These are phyloP conservation scores for Penicillium manginii DNA, from an alignment of 495 filamentous ascomycete genomes.

Conservation along the genomic window DNA sequence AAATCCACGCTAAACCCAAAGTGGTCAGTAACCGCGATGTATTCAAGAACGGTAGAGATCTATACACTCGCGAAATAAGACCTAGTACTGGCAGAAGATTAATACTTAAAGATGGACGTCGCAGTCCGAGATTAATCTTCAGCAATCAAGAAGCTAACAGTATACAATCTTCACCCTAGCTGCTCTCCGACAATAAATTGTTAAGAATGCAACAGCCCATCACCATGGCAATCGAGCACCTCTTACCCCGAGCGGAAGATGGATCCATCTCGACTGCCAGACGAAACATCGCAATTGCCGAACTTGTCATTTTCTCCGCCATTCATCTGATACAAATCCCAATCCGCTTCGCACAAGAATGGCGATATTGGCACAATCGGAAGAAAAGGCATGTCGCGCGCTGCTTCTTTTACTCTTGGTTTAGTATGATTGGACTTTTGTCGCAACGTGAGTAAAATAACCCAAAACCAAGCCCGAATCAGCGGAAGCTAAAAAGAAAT, in stretches of 20 bases:
- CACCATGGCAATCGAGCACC: neutral
- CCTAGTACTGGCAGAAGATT: neutral
- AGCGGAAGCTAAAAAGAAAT: neutral
- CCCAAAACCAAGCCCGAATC: neutral
- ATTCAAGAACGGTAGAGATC: conserved; percentile 16
- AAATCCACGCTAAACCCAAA: conserved; percentile 33
- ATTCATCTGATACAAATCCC: conserved; percentile 29
- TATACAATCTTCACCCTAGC: neutral
- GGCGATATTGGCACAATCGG: conserved; percentile 37
- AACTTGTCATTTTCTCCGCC: conserved; percentile 32
- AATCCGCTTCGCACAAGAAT: conserved; percentile 34
- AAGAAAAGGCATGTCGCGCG: conserved; percentile 26
- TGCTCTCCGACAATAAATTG: neutral
- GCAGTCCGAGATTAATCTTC: too few species aligned
- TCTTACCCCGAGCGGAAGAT: conserved; percentile 6
- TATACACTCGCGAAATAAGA: conserved; percentile 11
- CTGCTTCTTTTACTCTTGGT: conserved; percentile 36
- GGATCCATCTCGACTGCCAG: conserved; percentile 23
- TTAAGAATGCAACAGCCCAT: neutral
- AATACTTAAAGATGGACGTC: neutral
- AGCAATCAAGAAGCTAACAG: too few species aligned
- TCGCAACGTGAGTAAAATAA: conserved; percentile 28
- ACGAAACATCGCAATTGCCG: conserved; percentile 32
- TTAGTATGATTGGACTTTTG: conserved; percentile 33
- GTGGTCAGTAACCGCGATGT: conserved; percentile 37